Percentiles rank a stretch among this genome's conserved stretches.
phyloP scores from a whole-genome alignment of 768 basidiomycete species.

The Mycena filopes region DNA sequence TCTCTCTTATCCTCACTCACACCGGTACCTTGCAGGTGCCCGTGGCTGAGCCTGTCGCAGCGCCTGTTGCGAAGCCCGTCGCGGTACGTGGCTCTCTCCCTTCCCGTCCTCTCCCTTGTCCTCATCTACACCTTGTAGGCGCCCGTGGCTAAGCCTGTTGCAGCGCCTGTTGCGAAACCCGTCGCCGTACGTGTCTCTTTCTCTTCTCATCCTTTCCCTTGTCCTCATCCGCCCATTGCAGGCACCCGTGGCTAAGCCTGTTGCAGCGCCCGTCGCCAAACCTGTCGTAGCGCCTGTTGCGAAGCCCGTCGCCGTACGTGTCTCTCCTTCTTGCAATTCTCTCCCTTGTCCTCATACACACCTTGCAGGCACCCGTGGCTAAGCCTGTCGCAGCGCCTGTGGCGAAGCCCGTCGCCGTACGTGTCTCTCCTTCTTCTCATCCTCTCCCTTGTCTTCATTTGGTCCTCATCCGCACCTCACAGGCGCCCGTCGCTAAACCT shows the following conservation, averaged over 20 bases:
- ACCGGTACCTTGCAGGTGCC: too few species aligned
- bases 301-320: neutral
- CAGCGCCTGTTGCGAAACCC: neutral
- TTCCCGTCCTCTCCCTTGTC: neutral
- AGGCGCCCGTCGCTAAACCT: neutral
- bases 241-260: neutral
- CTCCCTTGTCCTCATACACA: too few species aligned
- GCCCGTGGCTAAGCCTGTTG: neutral
- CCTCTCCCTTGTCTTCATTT: too few species aligned
- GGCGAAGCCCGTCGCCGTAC: neutral
- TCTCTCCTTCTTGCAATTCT: too few species aligned
- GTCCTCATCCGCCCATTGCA: too few species aligned
- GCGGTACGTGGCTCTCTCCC: neutral
- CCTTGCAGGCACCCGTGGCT: too few species aligned
- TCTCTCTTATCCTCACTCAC: neutral
- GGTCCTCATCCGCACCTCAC: too few species aligned
- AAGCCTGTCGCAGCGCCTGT: too few species aligned
- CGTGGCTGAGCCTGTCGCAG: too few species aligned
- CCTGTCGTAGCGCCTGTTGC: neutral
- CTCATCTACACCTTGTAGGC: too few species aligned
- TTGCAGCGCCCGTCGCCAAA: neutral
- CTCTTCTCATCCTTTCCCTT: too few species aligned
- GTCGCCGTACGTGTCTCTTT: too few species aligned
- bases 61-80: neutral
- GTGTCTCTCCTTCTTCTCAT: neutral